Evolutionary conservation across 2,329 filamentous ascomycete species (phyloP).

Genomic region (Fusarium guadeloupense): DNA sequence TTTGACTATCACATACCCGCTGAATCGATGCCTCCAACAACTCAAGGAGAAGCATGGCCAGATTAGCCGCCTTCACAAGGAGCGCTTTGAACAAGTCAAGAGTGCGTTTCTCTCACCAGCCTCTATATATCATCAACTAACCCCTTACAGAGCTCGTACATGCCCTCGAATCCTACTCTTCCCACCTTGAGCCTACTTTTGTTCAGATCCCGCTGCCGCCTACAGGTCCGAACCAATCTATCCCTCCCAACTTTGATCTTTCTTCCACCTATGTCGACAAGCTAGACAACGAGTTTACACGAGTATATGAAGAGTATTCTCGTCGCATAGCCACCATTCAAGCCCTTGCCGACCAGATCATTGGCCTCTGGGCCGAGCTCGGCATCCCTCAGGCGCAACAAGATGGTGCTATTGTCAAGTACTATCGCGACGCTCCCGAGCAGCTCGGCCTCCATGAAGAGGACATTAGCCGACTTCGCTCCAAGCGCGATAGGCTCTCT

Average conservation of each 20-base stretch:
- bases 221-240: constrained; percentile 76
- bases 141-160: constrained; percentile 79
- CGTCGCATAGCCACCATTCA: constrained; percentile 81
- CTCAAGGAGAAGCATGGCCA: constrained; percentile 88
- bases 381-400: constrained; percentile 94
- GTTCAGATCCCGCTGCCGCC: constrained; percentile 87
- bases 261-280: constrained; percentile 87
- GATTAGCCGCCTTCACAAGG: constrained; percentile 83
- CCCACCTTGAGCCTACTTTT: constrained; percentile 90
- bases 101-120: constrained; percentile 64
- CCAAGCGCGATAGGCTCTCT: constrained; percentile 81
- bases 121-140: constrained; percentile 8
- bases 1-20: constrained; percentile 81
- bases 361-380: constrained; percentile 94
- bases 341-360: constrained; percentile 81
- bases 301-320: constrained; percentile 96
- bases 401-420: constrained; percentile 85
- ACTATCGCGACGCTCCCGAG: constrained; percentile 89
- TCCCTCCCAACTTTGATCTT: constrained; percentile 89
- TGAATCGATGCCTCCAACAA: constrained; percentile 78
- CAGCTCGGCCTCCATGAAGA: constrained; percentile 92
- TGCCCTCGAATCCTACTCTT: constrained; percentile 94
- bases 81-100: constrained; percentile 94
- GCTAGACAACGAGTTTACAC: constrained; percentile 89
- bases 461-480: constrained; percentile 77